Conservation (phyloP, 768 basidiomycete genomes). For the Peribolospora baueri region DNA sequence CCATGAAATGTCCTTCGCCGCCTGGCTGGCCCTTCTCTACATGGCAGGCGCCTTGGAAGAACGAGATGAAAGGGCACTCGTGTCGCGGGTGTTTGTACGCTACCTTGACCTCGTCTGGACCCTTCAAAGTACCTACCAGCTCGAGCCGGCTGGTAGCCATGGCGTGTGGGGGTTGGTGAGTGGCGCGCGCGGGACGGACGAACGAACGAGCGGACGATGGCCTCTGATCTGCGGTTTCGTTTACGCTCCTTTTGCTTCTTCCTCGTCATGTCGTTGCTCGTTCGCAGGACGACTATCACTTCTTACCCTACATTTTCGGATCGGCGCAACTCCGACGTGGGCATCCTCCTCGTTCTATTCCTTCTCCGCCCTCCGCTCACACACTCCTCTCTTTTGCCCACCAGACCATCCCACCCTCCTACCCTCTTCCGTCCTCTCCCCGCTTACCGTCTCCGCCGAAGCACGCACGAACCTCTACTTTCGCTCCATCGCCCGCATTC, state of each 20-base stretch:
- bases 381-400: neutral
- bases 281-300: slow-evolving; percentile 47
- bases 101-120: slow-evolving; percentile 60
- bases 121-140: slow-evolving; percentile 63
- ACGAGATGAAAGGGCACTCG: slow-evolving; percentile 36
- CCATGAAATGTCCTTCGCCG: slow-evolving; percentile 47
- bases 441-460: slow-evolving; percentile 21
- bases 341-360: neutral
- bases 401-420: slow-evolving; percentile 9
- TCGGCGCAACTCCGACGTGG: slow-evolving; percentile 46
- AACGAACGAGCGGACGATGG: too few relatives aligned
- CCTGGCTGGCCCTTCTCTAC: slow-evolving; percentile 9
- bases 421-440: slow-evolving; percentile 21
- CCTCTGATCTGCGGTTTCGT: too few relatives aligned
- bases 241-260: neutral
- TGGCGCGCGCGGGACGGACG: too few relatives aligned
- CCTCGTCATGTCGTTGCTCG: neutral
- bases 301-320: slow-evolving; percentile 73
- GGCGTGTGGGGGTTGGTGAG: slow-evolving; percentile 71
- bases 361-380: neutral
- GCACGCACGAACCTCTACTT: slow-evolving; percentile 40
- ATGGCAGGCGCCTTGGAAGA: slow-evolving; percentile 33
- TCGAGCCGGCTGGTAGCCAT: slow-evolving; percentile 91
- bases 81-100: slow-evolving; percentile 41
- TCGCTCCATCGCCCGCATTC: slow-evolving; percentile 50